Evolutionary conservation across 169 alveolate genomes (phyloP), one percentile per base, ranked within the genome.

Genomic region (Blepharisma undulans): DNA sequence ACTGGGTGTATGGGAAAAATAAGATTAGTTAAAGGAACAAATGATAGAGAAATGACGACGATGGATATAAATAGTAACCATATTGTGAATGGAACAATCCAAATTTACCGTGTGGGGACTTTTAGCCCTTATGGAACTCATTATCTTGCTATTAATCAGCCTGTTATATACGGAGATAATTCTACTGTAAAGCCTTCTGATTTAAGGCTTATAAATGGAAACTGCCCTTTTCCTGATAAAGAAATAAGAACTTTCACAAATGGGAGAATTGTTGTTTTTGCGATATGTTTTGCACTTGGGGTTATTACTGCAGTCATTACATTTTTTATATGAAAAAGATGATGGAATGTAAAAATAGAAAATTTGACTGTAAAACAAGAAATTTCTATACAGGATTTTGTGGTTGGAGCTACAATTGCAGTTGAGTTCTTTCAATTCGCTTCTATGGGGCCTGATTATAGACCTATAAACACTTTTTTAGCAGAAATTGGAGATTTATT

Each of bases 371-470:
- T 7, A 48, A 7, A n/a, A 6, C 3, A 19, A 33, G 77, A 30
- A 21, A 22, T 34, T 21, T 30, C 30, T 4, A 7, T 82, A 4
- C 33, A 32, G 12, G 89, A 82, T 59, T 4, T 22, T 10, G 25
- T 82, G 5, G 72, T 82, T 19, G 25, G 18, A 5, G 27, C 48
- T 14, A 5, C 34, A n/a, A 82, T 36, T 10, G 32, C 16, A 22
- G 25, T 82, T 6, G 89, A 82, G 6, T 82, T 82, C 22, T 36
- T 82, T 21, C 76, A 82, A 30, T 19, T 10, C 6, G 16, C 33
- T 5, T n/a, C 61, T 30, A 36, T 36, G 76, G 89, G 89, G 14
- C 89, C 89, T 59, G 89, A 59, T 21, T 72, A 33, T 36, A 4
- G 18, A 34, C 5, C 84, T 5, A 33, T 36, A 30, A 6, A 6